phyloP scores from a whole-genome alignment of 2,329 filamentous ascomycete genomes.

The Emmonsiellopsis sp. region DNA sequence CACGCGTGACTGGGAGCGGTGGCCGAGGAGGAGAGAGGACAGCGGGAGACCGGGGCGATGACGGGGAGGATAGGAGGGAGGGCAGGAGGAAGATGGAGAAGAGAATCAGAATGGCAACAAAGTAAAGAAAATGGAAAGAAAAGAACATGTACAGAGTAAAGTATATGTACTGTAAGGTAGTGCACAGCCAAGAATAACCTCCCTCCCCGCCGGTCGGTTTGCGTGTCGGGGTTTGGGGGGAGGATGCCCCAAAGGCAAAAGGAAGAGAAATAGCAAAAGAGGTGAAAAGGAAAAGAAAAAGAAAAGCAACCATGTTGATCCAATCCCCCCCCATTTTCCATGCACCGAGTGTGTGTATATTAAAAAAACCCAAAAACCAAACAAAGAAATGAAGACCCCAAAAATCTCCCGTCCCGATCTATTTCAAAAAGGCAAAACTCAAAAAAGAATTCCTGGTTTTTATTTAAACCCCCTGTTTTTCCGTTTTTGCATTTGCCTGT shows the following conservation, averaged over 20 bases:
- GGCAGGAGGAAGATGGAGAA: neutral
- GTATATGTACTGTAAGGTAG: neutral
- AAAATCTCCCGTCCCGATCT: too few relatives aligned
- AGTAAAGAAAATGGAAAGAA: neutral
- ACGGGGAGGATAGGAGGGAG: too few relatives aligned
- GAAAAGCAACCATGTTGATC: neutral
- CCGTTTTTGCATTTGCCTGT: too few relatives aligned
- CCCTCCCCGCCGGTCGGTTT: too few relatives aligned
- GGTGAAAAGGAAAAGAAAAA: neutral
- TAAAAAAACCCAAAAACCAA: neutral
- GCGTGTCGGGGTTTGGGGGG: too few relatives aligned
- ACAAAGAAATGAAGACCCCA: neutral
- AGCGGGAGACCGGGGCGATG: too few relatives aligned
- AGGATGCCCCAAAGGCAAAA: neutral
- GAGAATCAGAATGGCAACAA: neutral
- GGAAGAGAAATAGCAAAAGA: conserved; percentile 4
- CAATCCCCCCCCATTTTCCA: neutral
- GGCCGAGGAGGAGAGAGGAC: too few relatives aligned
- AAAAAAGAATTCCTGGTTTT: too few relatives aligned
- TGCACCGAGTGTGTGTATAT: neutral
- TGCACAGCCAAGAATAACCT: neutral
- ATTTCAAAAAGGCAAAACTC: too few relatives aligned
- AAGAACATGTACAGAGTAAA: neutral
- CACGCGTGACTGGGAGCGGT: too few relatives aligned
- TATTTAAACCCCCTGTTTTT: too few relatives aligned